These are phyloP conservation scores for Saturnispora serradocipensis DNA, from an alignment of 805 yeast genomes.

Conservation along the genomic window DNA sequence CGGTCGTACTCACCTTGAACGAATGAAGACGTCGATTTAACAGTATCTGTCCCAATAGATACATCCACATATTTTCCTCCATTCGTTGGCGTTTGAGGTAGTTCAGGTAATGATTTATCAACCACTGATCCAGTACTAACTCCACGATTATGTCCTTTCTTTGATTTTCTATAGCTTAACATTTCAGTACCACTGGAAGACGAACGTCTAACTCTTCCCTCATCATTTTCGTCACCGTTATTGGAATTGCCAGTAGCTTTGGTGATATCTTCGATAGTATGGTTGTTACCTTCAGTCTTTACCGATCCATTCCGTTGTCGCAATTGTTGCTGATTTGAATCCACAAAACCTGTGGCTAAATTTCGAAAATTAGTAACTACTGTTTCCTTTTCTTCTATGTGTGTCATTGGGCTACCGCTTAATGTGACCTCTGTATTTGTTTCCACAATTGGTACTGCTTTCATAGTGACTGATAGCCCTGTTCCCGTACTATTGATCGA, in stretches of 20 bases:
- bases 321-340: not conserved
- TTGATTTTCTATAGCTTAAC: constrained; percentile 9
- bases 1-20: constrained; percentile 25
- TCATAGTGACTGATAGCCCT: not conserved
- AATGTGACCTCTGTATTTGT: not conserved
- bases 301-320: not conserved
- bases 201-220: not conserved
- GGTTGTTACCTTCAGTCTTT: not conserved
- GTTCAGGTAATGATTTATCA: constrained; percentile 18
- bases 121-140: constrained; percentile 1
- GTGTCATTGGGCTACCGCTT: not conserved
- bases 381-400: not conserved
- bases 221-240: not conserved
- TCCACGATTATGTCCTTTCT: constrained; percentile 1
- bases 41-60: not conserved
- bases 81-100: constrained; percentile 37
- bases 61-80: constrained; percentile 24
- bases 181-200: constrained; percentile 8
- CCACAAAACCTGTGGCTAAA: constrained; percentile 1
- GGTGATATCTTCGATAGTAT: not conserved
- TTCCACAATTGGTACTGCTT: constrained; percentile 1
- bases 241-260: not conserved
- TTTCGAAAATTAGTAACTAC: not conserved
- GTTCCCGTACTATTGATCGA: constrained; percentile 1
- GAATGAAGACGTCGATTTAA: constrained; percentile 25